Evolutionary conservation across 306 rosid species (phyloP).

Genomic region (Lathyrus aphaca): DNA sequence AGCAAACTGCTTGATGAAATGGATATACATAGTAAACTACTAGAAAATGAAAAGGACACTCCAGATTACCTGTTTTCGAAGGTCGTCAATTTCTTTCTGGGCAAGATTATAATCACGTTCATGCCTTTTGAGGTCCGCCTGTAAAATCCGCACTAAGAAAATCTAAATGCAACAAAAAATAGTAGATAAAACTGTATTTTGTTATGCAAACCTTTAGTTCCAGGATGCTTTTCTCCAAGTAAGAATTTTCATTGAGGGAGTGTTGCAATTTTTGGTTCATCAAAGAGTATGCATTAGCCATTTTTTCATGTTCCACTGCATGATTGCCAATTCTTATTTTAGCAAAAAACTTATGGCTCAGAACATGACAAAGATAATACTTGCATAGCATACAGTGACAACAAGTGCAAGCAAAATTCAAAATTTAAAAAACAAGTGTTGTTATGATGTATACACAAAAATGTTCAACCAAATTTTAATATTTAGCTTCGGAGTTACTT

Average conservation of each 20-base stretch:
- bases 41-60: background rate
- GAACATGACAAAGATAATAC: conserved; percentile 25
- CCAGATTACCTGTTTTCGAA: conserved; percentile 73
- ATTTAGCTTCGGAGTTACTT: background rate
- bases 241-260: conserved; percentile 60
- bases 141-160: conserved; percentile 39
- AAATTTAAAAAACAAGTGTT: background rate
- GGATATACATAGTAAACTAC: conserved; percentile 16
- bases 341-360: background rate
- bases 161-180: background rate
- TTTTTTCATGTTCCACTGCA: conserved; percentile 92
- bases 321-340: conserved; percentile 20
- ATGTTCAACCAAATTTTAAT: background rate
- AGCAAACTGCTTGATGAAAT: conserved; percentile 7
- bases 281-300: conserved; percentile 75
- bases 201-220: conserved; percentile 68
- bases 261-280: conserved; percentile 78
- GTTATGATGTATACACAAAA: background rate
- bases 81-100: conserved; percentile 78
- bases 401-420: background rate
- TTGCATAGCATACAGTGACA: conserved; percentile 19
- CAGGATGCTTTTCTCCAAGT: conserved; percentile 68
- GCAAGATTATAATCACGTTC: conserved; percentile 74
- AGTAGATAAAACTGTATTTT: conserved; percentile 4
- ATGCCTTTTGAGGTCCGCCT: conserved; percentile 80